Evolutionary conservation across 2,329 filamentous ascomycete species (phyloP).

Genomic region (Intubia oerlemansii): DNA sequence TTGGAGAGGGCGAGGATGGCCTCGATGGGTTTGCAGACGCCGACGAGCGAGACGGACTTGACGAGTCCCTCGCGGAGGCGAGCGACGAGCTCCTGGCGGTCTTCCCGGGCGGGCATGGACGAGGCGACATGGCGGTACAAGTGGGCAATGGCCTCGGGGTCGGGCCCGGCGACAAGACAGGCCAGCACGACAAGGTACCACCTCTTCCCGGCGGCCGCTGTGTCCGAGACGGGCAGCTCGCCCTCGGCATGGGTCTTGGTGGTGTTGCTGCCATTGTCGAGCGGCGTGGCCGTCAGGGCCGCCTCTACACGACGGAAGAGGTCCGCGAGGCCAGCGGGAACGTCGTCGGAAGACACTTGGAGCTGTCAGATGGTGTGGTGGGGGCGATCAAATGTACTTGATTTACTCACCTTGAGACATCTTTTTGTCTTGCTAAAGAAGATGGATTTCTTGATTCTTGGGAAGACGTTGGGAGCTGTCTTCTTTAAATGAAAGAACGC

Average conservation of each 20-base stretch:
- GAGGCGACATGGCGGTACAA: conserved; percentile 33
- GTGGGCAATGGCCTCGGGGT: conserved; percentile 26
- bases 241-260: no score
- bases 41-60: conserved; percentile 34
- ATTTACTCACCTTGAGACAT: no score
- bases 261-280: no score
- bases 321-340: neutral
- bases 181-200: conserved; percentile 13
- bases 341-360: no score
- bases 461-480: no score
- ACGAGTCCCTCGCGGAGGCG: conserved; percentile 35
- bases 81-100: conserved; percentile 25
- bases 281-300: conserved; percentile 2
- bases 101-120: conserved; percentile 20
- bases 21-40: conserved; percentile 41
- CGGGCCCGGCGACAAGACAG: conserved; percentile 24
- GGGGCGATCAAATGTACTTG: no score
- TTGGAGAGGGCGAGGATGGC: conserved; percentile 32
- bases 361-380: no score
- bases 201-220: conserved; percentile 5
- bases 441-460: no score
- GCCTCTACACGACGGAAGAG: conserved; percentile 6
- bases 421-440: no score
- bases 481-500: no score
- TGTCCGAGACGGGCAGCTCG: conserved; percentile 7